These are phyloP conservation scores for Hydnum rufescens DNA, from an alignment of 768 basidiomycete genomes.

Conservation along the genomic window DNA sequence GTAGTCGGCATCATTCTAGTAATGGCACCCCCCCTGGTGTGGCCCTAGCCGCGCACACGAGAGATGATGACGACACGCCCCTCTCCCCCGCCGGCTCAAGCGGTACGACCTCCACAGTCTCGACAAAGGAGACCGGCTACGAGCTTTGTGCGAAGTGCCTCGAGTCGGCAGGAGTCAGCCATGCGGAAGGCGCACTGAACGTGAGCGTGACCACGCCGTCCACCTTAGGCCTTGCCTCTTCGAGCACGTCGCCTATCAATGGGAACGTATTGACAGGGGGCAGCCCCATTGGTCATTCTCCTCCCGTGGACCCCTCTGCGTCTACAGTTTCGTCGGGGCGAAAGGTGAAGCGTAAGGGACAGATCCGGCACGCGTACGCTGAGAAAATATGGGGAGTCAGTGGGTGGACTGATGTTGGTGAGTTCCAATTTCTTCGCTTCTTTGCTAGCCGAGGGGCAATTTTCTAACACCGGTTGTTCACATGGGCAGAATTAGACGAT, in stretches of 20 bases:
- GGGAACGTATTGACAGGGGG: neutral
- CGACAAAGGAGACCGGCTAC: slow-evolving; percentile 29
- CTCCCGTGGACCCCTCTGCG: neutral
- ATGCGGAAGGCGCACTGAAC: slow-evolving; percentile 39
- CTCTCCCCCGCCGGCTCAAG: no score
- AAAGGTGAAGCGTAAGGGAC: slow-evolving; percentile 35
- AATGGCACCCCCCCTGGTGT: no score
- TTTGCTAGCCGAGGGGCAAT: neutral
- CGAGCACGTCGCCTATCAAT: no score
- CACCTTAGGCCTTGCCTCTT: no score
- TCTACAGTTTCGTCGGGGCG: neutral
- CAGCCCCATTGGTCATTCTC: neutral
- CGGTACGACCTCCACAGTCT: no score
- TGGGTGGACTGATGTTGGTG: slow-evolving; percentile 83
- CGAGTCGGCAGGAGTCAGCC: slow-evolving; percentile 53
- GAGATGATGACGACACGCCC: no score
- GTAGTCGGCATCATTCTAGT: no score
- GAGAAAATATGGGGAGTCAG: slow-evolving; percentile 71
- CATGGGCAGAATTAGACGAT: slow-evolving; percentile 50
- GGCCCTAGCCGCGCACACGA: no score
- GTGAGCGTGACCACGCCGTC: no score
- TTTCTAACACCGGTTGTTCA: neutral
- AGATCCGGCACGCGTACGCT: slow-evolving; percentile 62
- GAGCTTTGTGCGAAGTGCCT: slow-evolving; percentile 75
- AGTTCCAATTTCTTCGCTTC: slow-evolving; percentile 15